Evolutionary conservation across 1,139 yeast species (phyloP), one percentile per base, ranked within the genome.

Genomic region (Insectozyma bohioensis): DNA sequence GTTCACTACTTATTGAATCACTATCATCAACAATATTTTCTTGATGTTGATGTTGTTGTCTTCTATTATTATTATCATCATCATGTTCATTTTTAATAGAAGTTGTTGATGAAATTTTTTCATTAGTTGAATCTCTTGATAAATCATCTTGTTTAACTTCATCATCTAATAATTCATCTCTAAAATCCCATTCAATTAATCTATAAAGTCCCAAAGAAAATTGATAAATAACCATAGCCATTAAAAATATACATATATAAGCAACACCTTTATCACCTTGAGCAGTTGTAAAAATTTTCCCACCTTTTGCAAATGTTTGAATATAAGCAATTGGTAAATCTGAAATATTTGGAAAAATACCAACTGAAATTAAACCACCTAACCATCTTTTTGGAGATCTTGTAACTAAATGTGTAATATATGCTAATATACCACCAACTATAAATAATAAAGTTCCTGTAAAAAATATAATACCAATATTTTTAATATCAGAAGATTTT

Each of bases 311-410:
- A 54, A 88, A 63, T 1, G 95, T 83, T 48, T 86, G 95, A 25
- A 88, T 68, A 47, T 87, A 87, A 0, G 96, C 96, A 48, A 88
- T 85, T 1, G 96, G 96, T 40, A 88, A 66, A 59, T 88, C 96
- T 7, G 92, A 78, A 30, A 85, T 80, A 49, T 82, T 82, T 16
- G 76, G 69, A 53, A 86, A 78, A 27, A 85, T 65, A 4, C 90
- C 70, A 8, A 78, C 66, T 0, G 86, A 79, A 1, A 85, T 60
- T 11, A 77, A 60, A 0, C 95, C 95, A 33, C 95, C 95, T 28
- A 75, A 61, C 95, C 95, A 88, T 33, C 75, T 61, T 42, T 72
- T 73, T 0, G 96, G 97, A 4, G 75, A 58, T 17, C 70, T 69
- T 20, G 75, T 61, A 1, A 61, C 41, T n/a, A 59, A 37, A 34